A percentile compares a stretch with the other conserved stretches of the same genome.
Conservation (phyloP, 2,329 filamentous ascomycete genomes). For the Cadophora sp. region DNA sequence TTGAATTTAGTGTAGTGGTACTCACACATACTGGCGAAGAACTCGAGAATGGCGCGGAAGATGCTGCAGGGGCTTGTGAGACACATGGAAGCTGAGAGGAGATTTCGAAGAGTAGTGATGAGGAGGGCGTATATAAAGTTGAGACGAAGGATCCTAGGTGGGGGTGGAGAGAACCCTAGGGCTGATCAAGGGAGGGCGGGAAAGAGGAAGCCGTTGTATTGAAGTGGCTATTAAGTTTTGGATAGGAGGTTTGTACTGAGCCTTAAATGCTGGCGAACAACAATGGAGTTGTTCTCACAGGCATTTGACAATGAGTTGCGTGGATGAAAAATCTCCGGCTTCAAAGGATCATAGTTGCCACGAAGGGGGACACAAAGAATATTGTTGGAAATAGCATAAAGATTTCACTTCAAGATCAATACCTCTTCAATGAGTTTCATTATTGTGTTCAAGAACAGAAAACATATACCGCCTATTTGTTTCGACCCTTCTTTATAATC, state of each 20-base stretch:
- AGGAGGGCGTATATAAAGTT: background rate
- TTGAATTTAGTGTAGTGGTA: slow-evolving; percentile 1
- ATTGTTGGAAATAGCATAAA: background rate
- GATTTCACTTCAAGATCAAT: background rate
- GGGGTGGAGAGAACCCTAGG: background rate
- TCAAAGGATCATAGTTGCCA: background rate
- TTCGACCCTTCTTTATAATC: too few species aligned
- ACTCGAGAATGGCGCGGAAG: background rate
- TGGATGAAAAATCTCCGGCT: too few species aligned
- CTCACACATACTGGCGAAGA: slow-evolving; percentile 3
- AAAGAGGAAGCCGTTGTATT: background rate
- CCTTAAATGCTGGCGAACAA: background rate
- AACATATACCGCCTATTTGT: background rate
- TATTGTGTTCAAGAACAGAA: background rate
- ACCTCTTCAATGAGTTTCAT: background rate
- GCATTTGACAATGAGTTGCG: background rate
- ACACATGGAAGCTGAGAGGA: background rate
- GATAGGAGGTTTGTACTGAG: background rate
- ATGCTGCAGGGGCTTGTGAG: background rate
- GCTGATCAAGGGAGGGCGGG: background rate
- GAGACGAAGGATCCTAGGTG: background rate
- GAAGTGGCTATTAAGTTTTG: background rate
- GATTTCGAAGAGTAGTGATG: background rate
- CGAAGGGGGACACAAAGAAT: background rate
- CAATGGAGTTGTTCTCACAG: background rate